Base-by-base conservation (phyloP, 768 basidiomycete species). In the Podaxis sp. region DNA sequence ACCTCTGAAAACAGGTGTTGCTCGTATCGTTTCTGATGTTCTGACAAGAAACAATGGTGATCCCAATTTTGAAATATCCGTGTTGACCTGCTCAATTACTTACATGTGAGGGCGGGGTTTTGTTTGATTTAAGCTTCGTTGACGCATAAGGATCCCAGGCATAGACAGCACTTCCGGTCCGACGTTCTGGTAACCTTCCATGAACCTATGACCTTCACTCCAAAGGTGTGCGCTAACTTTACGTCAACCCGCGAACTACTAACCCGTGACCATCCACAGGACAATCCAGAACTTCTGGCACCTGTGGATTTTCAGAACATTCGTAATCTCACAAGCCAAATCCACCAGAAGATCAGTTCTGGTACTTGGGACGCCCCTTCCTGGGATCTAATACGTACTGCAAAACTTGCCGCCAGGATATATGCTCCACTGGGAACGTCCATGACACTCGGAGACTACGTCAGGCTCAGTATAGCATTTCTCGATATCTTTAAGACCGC, bases 381-480 rank as follows among this genome's bases (percentile, higher is more conserved):
- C 4, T 95, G 93, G 91, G 81, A 86, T 63, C 75, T 88, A 36
- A 78, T 93, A 42, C 83, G 91, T 48, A 82, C 81, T 21, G 87
- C 89, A 23, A 91, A 92, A 70, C 79, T 90, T 48, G 90, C 91
- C 3, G 80, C 90, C 16, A 76, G 90, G 27, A 86, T 95, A 50
- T 95, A 95, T 66, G 91, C 86, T 4, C 93, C 93, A 2, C 75
- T 95, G n/a, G 93, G 93, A 44, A 95, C 93, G 13, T 77, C 74
- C 11, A 92, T 95, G 89, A 84, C 80, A 57, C 77, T 95, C 14
- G 93, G 94, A 10, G 90, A 95, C 70, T 85, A 91, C 69, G 88
- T 95, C 27, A 83, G 92, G 21, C 79, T 92, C 6, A 86, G 82
- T 42, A 80, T 87, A 67, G 77, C 81, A 46, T 95, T 95, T 69